Conservation (phyloP, 2,329 filamentous ascomycete species). For the Pestalotiopsis sp. region DNA sequence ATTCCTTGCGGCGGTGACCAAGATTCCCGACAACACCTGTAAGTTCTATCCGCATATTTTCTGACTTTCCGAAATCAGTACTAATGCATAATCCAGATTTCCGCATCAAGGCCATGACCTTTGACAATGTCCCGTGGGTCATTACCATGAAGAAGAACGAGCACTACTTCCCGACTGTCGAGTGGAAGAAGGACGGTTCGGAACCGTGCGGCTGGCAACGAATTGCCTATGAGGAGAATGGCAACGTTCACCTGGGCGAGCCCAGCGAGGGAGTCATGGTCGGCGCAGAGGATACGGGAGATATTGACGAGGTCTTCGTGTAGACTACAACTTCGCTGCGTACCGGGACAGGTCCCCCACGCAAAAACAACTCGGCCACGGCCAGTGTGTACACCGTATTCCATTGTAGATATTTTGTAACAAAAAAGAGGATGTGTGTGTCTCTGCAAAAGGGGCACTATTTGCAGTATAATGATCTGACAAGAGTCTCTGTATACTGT, state of each 20-base stretch:
- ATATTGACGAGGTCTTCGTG: conserved; percentile 36
- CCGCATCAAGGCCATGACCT: conserved; percentile 94
- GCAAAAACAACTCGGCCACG: not conserved
- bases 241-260: conserved; percentile 56
- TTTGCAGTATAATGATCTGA: not conserved
- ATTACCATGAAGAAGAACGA: conserved; percentile 99
- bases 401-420: not conserved
- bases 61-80: not conserved
- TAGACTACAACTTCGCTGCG: not conserved
- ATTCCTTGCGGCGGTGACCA: conserved; percentile 80
- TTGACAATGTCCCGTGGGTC: conserved; percentile 99
- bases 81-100: conserved; percentile 65
- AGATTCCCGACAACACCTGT: conserved; percentile 95
- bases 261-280: conserved; percentile 49
- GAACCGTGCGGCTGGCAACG: conserved; percentile 65
- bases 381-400: not conserved
- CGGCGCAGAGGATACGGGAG: conserved; percentile 42
- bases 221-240: conserved; percentile 60
- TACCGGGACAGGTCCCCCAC: not conserved
- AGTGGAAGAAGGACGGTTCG: conserved; percentile 66
- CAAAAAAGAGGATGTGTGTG: not conserved
- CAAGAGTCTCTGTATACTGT: too few relatives aligned
- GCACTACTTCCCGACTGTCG: conserved; percentile 81
- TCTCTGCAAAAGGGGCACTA: not conserved
- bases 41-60: conserved; percentile 33